Evolutionary conservation across 768 basidiomycete genomes (phyloP), one percentile per base, ranked within the genome.

Genomic region (Macrolepiota fuliginosa): DNA sequence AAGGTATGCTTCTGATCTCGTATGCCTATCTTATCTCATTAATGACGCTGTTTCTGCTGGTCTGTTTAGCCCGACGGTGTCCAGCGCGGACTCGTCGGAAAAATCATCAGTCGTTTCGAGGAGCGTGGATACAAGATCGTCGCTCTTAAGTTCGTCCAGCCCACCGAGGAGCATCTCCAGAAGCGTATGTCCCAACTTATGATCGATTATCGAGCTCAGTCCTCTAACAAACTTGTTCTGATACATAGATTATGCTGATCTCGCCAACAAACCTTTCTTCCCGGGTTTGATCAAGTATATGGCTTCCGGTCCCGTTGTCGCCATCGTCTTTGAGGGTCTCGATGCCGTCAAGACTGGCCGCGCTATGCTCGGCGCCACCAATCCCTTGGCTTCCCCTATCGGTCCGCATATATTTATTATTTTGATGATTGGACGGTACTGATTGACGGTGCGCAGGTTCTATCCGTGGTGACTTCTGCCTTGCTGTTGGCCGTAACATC

Each of bases 81-180:
- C 81, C 94, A 98, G 80, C 92, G 97, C 70, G 88, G 83, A 68
- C 91, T 98, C 78, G 82, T 96, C 74, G 96, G 94, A 74, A 89
- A 94, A 81, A 98, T 98, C 87, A 92, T 96, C 78, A 70, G 83
- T 72, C 87, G 96, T 70, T 98, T 99, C 78, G 97, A 99, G 86
- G 88, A 91, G 81, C 94, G 96, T 68, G 97, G 97, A 67, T 99
- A 87, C 89, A 97, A 98, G 84, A 90, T 98, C 74, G 82, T 90
- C 72, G 96, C 96, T 62, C 81, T 98, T 73, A 98, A 99, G 83
- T 82, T 98, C 73, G 88, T 88, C 64, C 86, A 89, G 50, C 83
- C 97, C 46, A 82, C 88, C 66, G 77, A 82, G 63, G 84, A 83
- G 70, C 96, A 94, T 79, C 93, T 99, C 72, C 91, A 97, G 81